Evolutionary conservation across 176 grass and related monocot genomes (phyloP).

Genomic region (Eleusine coracana): DNA sequence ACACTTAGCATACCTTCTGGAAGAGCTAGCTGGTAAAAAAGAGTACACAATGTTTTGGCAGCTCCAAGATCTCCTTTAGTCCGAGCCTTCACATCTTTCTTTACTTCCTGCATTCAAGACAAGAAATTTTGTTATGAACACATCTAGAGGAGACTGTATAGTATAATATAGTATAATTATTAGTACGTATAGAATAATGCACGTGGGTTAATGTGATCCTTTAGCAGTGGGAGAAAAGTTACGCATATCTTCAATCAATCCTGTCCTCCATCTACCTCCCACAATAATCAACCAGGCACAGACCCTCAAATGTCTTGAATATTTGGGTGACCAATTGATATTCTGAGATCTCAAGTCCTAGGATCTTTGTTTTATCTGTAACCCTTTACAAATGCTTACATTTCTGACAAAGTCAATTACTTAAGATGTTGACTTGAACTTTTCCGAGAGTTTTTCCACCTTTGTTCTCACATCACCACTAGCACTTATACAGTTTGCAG

Average conservation of each 20-base stretch:
- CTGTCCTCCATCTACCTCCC: background rate
- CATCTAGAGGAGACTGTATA: background rate
- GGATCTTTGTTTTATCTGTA: background rate
- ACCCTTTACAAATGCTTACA: background rate
- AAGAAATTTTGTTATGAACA: background rate
- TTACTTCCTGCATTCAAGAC: constrained; percentile 48
- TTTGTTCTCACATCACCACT: background rate
- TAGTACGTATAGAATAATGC: background rate
- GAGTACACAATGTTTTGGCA: constrained; percentile 70
- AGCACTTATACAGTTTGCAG: background rate
- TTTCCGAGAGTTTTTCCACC: background rate
- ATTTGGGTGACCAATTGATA: background rate
- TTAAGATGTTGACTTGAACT: background rate
- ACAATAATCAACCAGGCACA: background rate
- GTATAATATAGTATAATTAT: background rate
- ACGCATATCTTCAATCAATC: too few species aligned
- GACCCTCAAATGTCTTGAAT: background rate
- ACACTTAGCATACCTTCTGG: constrained; percentile 51
- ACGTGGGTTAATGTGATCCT: background rate
- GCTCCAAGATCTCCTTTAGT: constrained; percentile 71
- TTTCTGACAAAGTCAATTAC: background rate
- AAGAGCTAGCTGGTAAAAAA: constrained; percentile 70
- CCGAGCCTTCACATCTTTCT: constrained; percentile 64
- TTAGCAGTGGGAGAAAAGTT: background rate
- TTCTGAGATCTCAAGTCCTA: background rate